Percentiles rank a stretch among this genome's conserved stretches.
These are phyloP conservation scores for Pleurotus salmoneostramineus DNA, from an alignment of 768 basidiomycete genomes.

Conservation along the genomic window DNA sequence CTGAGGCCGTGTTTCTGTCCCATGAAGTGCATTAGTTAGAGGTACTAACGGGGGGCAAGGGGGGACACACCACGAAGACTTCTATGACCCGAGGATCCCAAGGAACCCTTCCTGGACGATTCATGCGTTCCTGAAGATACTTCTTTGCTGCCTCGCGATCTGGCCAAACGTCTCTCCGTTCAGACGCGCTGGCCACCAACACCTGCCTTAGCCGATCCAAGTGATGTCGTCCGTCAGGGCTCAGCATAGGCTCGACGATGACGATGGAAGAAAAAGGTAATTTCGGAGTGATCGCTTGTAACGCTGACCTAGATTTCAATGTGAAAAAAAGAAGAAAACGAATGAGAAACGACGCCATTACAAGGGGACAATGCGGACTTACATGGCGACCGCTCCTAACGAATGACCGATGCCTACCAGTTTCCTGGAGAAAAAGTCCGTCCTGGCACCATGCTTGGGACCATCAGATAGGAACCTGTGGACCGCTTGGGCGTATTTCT, in stretches of 20 bases:
- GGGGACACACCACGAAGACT: slow-evolving; percentile 45
- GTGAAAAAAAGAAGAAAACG: slow-evolving; percentile 3
- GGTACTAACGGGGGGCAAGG: background rate
- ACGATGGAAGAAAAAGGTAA: slow-evolving; percentile 49
- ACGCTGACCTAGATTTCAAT: slow-evolving; percentile 37
- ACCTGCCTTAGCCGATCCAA: slow-evolving; percentile 33
- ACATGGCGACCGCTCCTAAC: slow-evolving; percentile 65
- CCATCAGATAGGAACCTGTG: slow-evolving; percentile 51
- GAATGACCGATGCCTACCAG: slow-evolving; percentile 69
- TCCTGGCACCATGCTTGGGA: slow-evolving; percentile 29
- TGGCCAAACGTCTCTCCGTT: slow-evolving; percentile 51
- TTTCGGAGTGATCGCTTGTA: slow-evolving; percentile 42
- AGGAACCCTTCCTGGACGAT: slow-evolving; percentile 25
- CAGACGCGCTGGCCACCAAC: slow-evolving; percentile 44
- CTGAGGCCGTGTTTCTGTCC: slow-evolving; percentile 44
- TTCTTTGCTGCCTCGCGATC: slow-evolving; percentile 35
- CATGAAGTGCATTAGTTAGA: background rate
- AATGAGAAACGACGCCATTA: background rate
- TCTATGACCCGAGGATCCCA: slow-evolving; percentile 57
- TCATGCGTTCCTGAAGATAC: slow-evolving; percentile 23
- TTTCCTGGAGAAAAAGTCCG: slow-evolving; percentile 46
- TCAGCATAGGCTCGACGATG: slow-evolving; percentile 64
- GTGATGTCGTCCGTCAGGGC: slow-evolving; percentile 40
- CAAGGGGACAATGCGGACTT: slow-evolving; percentile 19
- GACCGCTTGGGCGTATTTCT: slow-evolving; percentile 56